Evolutionary conservation across 2,329 filamentous ascomycete genomes (phyloP), one percentile per base, ranked within the genome.

Genomic region (Eutypella sp.): DNA sequence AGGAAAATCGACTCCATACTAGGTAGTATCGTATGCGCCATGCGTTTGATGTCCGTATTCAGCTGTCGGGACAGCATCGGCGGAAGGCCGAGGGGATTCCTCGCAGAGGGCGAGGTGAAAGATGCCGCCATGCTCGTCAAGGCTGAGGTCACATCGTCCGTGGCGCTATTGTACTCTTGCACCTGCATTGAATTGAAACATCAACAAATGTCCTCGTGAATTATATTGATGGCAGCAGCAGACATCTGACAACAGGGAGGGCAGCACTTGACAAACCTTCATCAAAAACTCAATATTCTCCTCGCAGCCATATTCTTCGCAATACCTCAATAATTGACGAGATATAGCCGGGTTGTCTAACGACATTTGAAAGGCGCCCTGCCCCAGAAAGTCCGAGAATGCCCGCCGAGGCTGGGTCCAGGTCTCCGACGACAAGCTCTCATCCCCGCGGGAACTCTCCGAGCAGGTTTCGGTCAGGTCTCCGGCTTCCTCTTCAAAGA

Each of bases 231-330:
- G n/a, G n/a, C n/a, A n/a, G n/a, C n/a, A n/a, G n/a, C n/a, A n/a
- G n/a, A n/a, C n/a, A n/a, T n/a, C n/a, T n/a, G n/a, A n/a, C n/a
- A n/a, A n/a, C n/a, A n/a, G n/a, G n/a, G n/a, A n/a, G n/a, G n/a
- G n/a, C n/a, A n/a, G n/a, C n/a, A n/a, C 15, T 37, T 6, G 20
- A 57, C 66, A 47, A 45, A 75, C 72, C 61, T 74, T 74, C 44
- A 74, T 63, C 19, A 78, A 61, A 44, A 76, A 78, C 45, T 73
- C 75, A 46, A 81, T 63, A 48, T 77, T 73, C 44, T 77, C 70
- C 2, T 67, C 71, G 45, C 68, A 70, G 27, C 72, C 67, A 25
- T 66, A 62, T 24, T 59, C 66, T 40, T 72, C 68, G n/a, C 75
- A 74, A 56, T 78, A 81, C 37, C 66, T 68, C 45, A 70, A 65